These are phyloP conservation scores for Kalanchoe fedtschenkoi DNA, from an alignment of 164 flowering plant species.

Conservation along the genomic window DNA sequence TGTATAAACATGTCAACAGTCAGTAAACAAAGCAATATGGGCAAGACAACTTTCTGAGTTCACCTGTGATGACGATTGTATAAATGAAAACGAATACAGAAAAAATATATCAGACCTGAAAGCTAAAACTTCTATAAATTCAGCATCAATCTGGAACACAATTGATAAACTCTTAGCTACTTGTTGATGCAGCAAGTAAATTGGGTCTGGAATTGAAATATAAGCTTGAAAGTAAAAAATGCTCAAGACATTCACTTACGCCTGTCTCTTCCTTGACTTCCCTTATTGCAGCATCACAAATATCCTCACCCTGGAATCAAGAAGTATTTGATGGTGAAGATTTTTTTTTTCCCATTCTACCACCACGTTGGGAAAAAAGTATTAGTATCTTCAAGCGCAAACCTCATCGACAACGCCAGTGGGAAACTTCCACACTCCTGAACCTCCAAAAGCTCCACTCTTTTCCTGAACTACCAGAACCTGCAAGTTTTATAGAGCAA, in stretches of 20 bases:
- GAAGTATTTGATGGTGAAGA: not conserved
- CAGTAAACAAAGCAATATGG: not conserved
- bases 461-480: conserved; percentile 49
- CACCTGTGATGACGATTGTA: not conserved
- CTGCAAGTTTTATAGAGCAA: conserved; percentile 12
- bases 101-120: conserved; percentile 38
- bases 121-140: conserved; percentile 68
- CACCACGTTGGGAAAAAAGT: not conserved
- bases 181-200: not conserved
- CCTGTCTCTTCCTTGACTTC: conserved; percentile 89
- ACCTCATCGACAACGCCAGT: conserved; percentile 43
- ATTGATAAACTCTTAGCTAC: not conserved
- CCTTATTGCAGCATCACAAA: conserved; percentile 40
- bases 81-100: not conserved
- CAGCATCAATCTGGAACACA: conserved; percentile 50
- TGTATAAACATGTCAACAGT: not conserved
- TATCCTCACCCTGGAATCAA: conserved; percentile 29
- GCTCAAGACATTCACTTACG: conserved; percentile 26
- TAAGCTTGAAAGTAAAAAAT: not conserved
- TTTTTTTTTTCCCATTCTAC: not conserved
- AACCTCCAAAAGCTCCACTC: conserved; percentile 27
- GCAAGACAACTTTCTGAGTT: not conserved
- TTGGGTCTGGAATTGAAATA: too few relatives aligned
- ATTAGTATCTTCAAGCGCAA: not conserved
- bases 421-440: conserved; percentile 43